Evolutionary conservation across 805 yeast genomes (phyloP).

Genomic region (Saturnispora quitensis): DNA sequence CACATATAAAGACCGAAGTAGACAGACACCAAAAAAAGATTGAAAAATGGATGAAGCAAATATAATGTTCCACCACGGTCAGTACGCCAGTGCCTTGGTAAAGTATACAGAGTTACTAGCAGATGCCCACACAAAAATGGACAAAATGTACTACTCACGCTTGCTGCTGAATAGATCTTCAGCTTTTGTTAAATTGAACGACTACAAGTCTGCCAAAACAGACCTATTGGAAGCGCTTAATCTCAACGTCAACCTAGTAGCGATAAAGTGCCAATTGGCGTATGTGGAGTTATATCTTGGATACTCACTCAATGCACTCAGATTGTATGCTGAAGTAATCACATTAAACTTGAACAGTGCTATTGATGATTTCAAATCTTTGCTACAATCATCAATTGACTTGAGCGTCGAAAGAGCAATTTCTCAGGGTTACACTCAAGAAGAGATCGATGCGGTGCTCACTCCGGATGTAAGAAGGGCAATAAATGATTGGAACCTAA

Average conservation of each 20-base stretch:
- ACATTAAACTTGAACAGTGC: not conserved
- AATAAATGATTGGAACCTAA: not conserved
- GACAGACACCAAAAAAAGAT: not conserved
- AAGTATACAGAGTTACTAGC: not conserved
- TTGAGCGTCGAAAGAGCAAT: not conserved
- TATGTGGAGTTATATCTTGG: slow-evolving; percentile 1
- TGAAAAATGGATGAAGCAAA: not conserved
- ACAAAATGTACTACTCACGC: not conserved
- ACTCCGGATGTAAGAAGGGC: not conserved
- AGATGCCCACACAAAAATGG: not conserved
- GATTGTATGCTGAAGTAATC: not conserved
- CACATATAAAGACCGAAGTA: not conserved
- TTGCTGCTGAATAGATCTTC: not conserved
- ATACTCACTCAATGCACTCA: not conserved
- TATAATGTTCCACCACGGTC: not conserved
- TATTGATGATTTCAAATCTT: not conserved
- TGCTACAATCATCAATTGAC: not conserved
- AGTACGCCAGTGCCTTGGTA: not conserved
- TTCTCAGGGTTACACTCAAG: slow-evolving; percentile 2
- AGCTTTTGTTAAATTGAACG: slow-evolving; percentile 1
- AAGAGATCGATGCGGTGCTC: not conserved
- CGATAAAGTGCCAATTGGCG: slow-evolving; percentile 1
- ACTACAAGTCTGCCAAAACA: slow-evolving; percentile 1
- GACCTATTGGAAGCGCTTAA: not conserved
- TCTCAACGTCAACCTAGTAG: not conserved